Evolutionary conservation across 2,329 filamentous ascomycete species (phyloP), one percentile per base, ranked within the genome.

Genomic region (Paraphaeosphaeria sporulosa): DNA sequence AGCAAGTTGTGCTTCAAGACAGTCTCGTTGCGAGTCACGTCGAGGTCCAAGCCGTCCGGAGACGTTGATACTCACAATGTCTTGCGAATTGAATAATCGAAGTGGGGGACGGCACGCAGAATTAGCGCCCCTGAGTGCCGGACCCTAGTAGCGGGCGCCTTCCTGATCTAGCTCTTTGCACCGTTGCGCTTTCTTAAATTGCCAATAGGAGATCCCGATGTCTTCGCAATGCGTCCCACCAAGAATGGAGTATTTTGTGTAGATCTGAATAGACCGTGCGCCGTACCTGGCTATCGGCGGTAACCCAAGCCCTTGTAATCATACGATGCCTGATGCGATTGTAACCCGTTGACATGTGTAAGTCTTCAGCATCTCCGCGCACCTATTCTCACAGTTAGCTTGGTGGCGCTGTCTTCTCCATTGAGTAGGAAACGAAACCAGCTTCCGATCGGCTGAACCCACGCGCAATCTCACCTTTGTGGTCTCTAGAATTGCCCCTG

Each of bases 111-210:
- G 44, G 44, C 23, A 23, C 15, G 44, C 2, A 30, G 6, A 9
- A 27, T 4, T 30, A 19, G 13, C 21, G 25, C 12, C 3, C 10
- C 23, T 17, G 17, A 23, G 48, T 10, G 32, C 32, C 48, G 48
- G 23, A 51, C 9, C 17, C 13, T 51, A 51, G 48, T 19, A 32
- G 32, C 32, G 32, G n/a, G n/a, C 19, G 32, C 32, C 48, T 51
- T 51, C 48, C 48, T 51, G 19, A 15, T 51, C 48, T 51, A 40
- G 34, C 34, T 36, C 32, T 38, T 40, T 34, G 48, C 13, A 21
- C 48, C 32, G 48, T 34, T 50, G 30, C 12, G 19, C 32, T 15
- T 19, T 25, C 10, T 38, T 13, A 25, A 13, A 38, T 51, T 51
- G 30, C 32, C 42, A 44, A 44, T 44, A 21, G 42, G 42, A 21